Evolutionary conservation across 192 early-diverging fungal genomes (phyloP).

Genomic region (Linnemannia elongata): DNA sequence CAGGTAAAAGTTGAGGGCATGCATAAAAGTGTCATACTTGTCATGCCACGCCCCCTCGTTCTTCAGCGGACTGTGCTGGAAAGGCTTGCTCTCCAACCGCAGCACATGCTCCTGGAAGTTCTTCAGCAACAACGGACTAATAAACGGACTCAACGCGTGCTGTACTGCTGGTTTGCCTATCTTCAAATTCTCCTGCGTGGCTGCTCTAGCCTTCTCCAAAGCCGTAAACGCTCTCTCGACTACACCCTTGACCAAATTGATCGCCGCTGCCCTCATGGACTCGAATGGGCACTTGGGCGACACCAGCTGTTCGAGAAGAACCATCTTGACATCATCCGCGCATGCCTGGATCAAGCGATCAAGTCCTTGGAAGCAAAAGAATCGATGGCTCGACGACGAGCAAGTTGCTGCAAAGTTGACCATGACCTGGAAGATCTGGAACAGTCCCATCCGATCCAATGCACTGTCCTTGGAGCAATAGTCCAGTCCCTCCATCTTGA

Average conservation of each 20-base stretch:
- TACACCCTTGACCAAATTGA: conserved; percentile 61
- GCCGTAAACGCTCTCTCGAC: conserved; percentile 50
- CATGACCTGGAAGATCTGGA: conserved; percentile 52
- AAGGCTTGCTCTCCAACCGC: conserved; percentile 39
- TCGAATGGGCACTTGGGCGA: conserved; percentile 59
- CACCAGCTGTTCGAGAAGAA: conserved; percentile 55
- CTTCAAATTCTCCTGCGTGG: background rate
- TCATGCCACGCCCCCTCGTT: conserved; percentile 54
- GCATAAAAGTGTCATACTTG: conserved; percentile 60
- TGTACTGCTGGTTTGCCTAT: background rate
- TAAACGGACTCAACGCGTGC: conserved; percentile 47
- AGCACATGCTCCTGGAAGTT: conserved; percentile 51
- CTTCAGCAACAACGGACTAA: conserved; percentile 55
- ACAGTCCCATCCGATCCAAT: conserved; percentile 39
- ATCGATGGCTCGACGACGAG: conserved; percentile 54
- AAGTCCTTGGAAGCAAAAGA: conserved; percentile 56
- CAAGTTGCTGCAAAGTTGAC: conserved; percentile 60
- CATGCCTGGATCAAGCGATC: conserved; percentile 48
- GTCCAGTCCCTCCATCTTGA: conserved; percentile 37
- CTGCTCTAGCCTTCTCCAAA: conserved; percentile 17
- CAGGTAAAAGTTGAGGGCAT: conserved; percentile 64
- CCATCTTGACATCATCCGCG: conserved; percentile 58
- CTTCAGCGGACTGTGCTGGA: conserved; percentile 24
- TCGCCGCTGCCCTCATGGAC: conserved; percentile 62
- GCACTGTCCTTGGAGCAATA: conserved; percentile 38